phyloP scores from a whole-genome alignment of 2,329 filamentous ascomycete genomes.

The Colletotrichum phormii region DNA sequence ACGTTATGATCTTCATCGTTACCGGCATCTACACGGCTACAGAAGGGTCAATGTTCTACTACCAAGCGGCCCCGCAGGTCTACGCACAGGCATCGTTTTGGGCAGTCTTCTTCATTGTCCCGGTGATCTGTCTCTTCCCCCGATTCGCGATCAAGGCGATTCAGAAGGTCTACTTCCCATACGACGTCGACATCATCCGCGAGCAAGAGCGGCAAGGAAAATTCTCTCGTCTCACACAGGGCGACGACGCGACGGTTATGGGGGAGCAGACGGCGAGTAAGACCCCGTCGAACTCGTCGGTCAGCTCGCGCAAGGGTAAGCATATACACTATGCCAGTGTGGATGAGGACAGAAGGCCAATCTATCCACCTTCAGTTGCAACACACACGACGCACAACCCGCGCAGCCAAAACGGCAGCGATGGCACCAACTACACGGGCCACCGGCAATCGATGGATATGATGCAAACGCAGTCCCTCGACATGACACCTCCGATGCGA shows the following conservation, averaged over 20 bases:
- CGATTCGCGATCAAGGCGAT: conserved; percentile 87
- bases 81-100: conserved; percentile 89
- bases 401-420: conserved; percentile 90
- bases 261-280: conserved; percentile 39
- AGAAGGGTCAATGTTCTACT: conserved; percentile 63
- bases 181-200: conserved; percentile 94
- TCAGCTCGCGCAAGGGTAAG: conserved; percentile 67
- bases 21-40: conserved; percentile 83
- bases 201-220: conserved; percentile 88
- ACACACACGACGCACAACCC: conserved; percentile 83
- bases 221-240: conserved; percentile 77
- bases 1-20: conserved; percentile 93
- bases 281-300: conserved; percentile 66
- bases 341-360: conserved; percentile 89
- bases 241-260: conserved; percentile 30
- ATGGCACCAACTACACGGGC: conserved; percentile 89
- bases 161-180: conserved; percentile 94
- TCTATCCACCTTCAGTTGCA: conserved; percentile 91
- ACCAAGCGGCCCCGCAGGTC: conserved; percentile 80
- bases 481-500: conserved; percentile 41
- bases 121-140: conserved; percentile 86
- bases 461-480: conserved; percentile 35
- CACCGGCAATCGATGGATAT: conserved; percentile 72
- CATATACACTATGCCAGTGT: conserved; percentile 72
- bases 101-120: conserved; percentile 82